These are phyloP conservation scores for Cornus suecica DNA, from an alignment of 148 eudicot species.

Conservation along the genomic window DNA sequence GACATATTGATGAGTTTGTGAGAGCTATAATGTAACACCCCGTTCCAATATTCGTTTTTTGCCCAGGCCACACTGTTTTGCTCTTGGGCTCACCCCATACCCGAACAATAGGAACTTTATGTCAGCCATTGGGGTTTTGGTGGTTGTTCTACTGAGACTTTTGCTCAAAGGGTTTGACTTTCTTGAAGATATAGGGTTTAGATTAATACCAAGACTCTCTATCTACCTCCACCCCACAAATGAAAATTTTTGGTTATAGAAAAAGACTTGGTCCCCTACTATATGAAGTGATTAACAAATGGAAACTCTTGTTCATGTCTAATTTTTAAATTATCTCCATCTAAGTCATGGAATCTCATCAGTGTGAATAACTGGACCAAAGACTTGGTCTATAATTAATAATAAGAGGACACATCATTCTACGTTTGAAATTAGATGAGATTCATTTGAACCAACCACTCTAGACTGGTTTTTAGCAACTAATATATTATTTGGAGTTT, in stretches of 20 bases:
- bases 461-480: background rate
- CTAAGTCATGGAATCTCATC: background rate
- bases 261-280: background rate
- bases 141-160: constrained; percentile 17
- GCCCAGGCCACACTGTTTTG: too few relatives aligned
- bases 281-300: background rate
- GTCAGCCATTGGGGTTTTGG: constrained; percentile 18
- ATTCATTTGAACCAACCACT: background rate
- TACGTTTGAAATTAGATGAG: background rate
- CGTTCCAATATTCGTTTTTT: too few relatives aligned
- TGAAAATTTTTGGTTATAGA: too few relatives aligned
- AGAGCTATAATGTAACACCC: too few relatives aligned
- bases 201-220: background rate
- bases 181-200: background rate
- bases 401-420: background rate
- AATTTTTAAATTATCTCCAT: background rate
- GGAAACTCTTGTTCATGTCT: background rate
- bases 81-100: too few relatives aligned
- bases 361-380: background rate
- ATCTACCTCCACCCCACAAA: background rate
- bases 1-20: constrained; percentile 7
- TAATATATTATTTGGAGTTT: background rate
- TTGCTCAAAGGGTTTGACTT: constrained; percentile 13
- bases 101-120: constrained; percentile 12
- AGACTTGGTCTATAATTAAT: background rate